phyloP scores from a whole-genome alignment of 139 green algal species.

The Edaphochlamys debaryana region DNA sequence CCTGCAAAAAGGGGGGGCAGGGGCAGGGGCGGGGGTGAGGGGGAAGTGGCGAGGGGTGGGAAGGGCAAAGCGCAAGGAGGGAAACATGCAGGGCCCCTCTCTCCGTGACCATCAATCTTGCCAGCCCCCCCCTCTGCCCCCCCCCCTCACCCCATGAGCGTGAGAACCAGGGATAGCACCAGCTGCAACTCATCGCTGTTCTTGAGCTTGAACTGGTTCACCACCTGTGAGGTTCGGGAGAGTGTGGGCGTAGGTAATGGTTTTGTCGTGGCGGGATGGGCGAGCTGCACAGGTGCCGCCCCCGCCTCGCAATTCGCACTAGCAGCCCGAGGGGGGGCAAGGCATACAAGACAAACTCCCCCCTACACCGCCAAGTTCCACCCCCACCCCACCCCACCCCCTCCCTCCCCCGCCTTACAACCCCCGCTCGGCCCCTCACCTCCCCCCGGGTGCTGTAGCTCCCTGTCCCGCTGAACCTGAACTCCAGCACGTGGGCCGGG shows the following conservation, averaged over 20 bases:
- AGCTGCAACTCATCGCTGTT: constrained; percentile 17
- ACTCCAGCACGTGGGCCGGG: background rate
- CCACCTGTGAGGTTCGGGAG: background rate
- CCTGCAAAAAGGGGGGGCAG: constrained; percentile 21
- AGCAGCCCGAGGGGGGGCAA: too few relatives aligned
- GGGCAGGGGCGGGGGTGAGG: background rate
- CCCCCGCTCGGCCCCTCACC: background rate
- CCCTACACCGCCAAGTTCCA: background rate
- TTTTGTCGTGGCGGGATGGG: too few relatives aligned
- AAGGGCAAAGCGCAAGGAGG: too few relatives aligned
- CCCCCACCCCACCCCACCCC: too few relatives aligned
- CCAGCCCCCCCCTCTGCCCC: too few relatives aligned
- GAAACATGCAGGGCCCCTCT: too few relatives aligned
- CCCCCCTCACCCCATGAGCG: constrained; percentile 25
- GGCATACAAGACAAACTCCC: too few relatives aligned
- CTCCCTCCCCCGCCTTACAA: background rate
- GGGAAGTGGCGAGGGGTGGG: too few relatives aligned
- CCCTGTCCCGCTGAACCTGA: constrained; percentile 25
- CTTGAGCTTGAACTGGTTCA: constrained; percentile 14
- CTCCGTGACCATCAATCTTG: too few relatives aligned
- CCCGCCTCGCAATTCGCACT: too few relatives aligned
- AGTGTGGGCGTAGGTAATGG: too few relatives aligned
- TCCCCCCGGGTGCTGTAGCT: constrained; percentile 5
- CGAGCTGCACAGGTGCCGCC: too few relatives aligned
- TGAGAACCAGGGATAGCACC: constrained; percentile 13